These are phyloP conservation scores for Butyriboletus appendiculatus DNA, from an alignment of 1,284 basidiomycete genomes.

Conservation along the genomic window DNA sequence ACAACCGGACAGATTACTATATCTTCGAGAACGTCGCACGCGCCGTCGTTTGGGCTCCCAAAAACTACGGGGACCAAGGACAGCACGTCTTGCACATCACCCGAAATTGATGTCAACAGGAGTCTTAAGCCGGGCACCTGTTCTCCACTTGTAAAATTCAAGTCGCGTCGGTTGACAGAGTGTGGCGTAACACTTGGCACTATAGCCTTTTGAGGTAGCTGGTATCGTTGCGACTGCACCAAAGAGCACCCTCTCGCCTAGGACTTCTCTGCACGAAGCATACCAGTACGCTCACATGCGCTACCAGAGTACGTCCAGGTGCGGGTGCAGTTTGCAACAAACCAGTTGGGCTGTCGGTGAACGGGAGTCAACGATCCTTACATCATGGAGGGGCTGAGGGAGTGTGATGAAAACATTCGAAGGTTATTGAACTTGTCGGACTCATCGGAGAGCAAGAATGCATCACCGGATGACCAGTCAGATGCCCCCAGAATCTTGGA, in stretches of 20 bases:
- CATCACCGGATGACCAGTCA: too few relatives aligned
- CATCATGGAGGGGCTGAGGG: slow-evolving; percentile 22
- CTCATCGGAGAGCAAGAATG: too few relatives aligned
- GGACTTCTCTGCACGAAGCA: slow-evolving; percentile 42
- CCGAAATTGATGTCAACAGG: slow-evolving; percentile 41
- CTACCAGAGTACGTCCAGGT: slow-evolving; percentile 53
- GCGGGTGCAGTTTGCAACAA: slow-evolving; percentile 51
- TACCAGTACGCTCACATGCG: slow-evolving; percentile 47
- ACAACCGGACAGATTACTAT: slow-evolving; percentile 40
- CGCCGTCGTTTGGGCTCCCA: slow-evolving; percentile 48
- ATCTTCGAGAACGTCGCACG: slow-evolving; percentile 37
- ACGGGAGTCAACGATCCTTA: slow-evolving; percentile 54
- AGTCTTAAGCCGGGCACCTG: slow-evolving; percentile 50
- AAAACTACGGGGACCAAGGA: slow-evolving; percentile 28
- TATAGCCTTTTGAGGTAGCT: slow-evolving; percentile 42
- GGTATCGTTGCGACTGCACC: slow-evolving; percentile 41
- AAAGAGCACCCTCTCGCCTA: slow-evolving; percentile 36
- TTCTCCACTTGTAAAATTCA: slow-evolving; percentile 40
- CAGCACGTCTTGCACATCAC: slow-evolving; percentile 42
- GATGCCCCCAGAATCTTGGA: too few relatives aligned
- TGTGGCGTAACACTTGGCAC: slow-evolving; percentile 23
- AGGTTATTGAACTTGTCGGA: neutral
- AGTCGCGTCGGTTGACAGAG: neutral
- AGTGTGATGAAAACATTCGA: neutral
- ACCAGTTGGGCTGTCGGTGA: slow-evolving; percentile 51